phyloP scores from a whole-genome alignment of 306 rosid genomes.

The Citrullus colocynthis region DNA sequence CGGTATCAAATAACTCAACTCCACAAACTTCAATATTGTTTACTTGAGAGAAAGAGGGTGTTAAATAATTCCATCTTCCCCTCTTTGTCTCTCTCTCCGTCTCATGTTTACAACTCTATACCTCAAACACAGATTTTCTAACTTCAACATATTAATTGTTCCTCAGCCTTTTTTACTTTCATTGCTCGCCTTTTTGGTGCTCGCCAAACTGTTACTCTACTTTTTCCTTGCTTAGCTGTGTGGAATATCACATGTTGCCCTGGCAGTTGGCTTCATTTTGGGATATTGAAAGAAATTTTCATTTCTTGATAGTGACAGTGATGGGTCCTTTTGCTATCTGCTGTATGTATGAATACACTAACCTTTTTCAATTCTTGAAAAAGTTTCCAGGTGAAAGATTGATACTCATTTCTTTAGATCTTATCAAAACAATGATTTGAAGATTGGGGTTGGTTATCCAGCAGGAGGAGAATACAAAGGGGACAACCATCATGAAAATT shows the following conservation, averaged over 20 bases:
- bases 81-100: no score
- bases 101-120: no score
- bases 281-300: not conserved
- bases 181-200: conserved; percentile 6
- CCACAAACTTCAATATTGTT: no score
- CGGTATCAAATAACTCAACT: no score
- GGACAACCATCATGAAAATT: not conserved
- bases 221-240: conserved; percentile 3
- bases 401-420: not conserved
- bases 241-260: conserved; percentile 1
- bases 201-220: not conserved
- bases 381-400: not conserved
- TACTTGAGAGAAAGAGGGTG: no score
- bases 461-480: not conserved
- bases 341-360: not conserved
- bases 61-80: no score
- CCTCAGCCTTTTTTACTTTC: not conserved
- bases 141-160: no score
- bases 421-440: not conserved
- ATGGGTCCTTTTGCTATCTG: not conserved
- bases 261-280: not conserved
- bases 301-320: not conserved
- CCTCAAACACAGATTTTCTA: no score
- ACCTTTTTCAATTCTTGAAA: not conserved
- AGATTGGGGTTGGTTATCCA: not conserved